Evolutionary conservation across 2,329 filamentous ascomycete genomes (phyloP).

Genomic region (Pseudogymnoascus sp.): DNA sequence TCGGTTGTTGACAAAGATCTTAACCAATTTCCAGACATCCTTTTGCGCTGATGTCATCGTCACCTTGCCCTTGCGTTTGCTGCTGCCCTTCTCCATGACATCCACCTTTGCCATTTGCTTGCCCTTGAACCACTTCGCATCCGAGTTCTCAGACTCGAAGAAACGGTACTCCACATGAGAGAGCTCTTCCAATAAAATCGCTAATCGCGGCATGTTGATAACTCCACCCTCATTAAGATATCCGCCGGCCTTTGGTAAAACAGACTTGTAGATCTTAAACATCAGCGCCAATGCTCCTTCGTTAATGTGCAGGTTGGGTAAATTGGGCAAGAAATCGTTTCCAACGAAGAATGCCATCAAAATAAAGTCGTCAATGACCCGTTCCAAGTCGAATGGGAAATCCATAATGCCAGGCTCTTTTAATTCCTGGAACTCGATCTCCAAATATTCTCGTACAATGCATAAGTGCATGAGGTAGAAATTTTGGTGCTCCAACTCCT

Average conservation of each 20-base stretch:
- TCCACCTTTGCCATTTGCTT: constrained; percentile 69
- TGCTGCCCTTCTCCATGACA: constrained; percentile 51
- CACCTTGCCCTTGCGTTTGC: constrained; percentile 55
- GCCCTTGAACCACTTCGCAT: constrained; percentile 85
- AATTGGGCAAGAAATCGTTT: constrained; percentile 96
- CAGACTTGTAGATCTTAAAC: constrained; percentile 92
- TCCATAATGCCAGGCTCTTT: constrained; percentile 62
- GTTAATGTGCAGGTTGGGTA: constrained; percentile 95
- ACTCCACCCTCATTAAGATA: constrained; percentile 95
- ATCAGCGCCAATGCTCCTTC: constrained; percentile 94
- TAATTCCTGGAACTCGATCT: constrained; percentile 92
- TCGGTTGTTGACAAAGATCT: constrained; percentile 71
- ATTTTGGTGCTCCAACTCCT: constrained; percentile 96
- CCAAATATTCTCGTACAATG: constrained; percentile 93
- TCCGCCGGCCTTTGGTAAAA: constrained; percentile 77
- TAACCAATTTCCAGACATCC: constrained; percentile 73
- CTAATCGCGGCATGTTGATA: constrained; percentile 78
- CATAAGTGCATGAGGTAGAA: constrained; percentile 97
- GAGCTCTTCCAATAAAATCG: constrained; percentile 71
- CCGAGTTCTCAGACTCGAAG: constrained; percentile 82
- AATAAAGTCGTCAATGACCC: constrained; percentile 97
- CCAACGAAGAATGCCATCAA: constrained; percentile 99
- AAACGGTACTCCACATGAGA: constrained; percentile 85
- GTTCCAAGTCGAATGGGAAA: constrained; percentile 87
- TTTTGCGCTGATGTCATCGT: constrained; percentile 75